A percentile compares a stretch with the other conserved stretches of the same genome.
These are phyloP conservation scores for Oryza officinalis DNA, from an alignment of 176 grass and related monocot genomes.

Conservation along the genomic window DNA sequence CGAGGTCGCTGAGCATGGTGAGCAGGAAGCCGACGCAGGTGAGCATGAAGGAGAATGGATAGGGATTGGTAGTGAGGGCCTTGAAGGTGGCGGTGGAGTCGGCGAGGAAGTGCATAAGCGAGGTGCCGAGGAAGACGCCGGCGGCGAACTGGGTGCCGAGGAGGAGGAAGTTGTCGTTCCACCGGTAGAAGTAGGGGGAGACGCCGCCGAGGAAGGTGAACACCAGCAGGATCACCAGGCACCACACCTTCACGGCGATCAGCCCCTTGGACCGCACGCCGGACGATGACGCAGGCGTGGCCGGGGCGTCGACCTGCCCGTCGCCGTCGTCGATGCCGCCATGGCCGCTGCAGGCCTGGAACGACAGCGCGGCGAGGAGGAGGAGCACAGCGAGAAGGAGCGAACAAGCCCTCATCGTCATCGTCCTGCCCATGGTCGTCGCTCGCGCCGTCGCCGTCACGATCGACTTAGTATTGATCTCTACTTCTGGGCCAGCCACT, in stretches of 20 bases:
- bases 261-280: constrained; percentile 37
- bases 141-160: constrained; percentile 87
- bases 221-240: constrained; percentile 75
- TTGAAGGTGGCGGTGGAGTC: constrained; percentile 49
- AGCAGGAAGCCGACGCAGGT: constrained; percentile 65
- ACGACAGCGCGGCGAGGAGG: constrained; percentile 19
- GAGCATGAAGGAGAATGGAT: constrained; percentile 88
- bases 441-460: not conserved
- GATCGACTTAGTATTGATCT: not conserved
- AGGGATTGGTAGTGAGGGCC: constrained; percentile 39
- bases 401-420: not conserved
- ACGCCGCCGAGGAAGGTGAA: constrained; percentile 71
- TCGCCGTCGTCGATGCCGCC: constrained; percentile 32
- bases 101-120: constrained; percentile 82
- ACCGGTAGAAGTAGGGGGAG: constrained; percentile 83
- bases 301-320: not conserved
- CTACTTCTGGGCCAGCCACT: not conserved
- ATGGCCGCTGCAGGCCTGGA: constrained; percentile 31
- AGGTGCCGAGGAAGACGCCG: constrained; percentile 71
- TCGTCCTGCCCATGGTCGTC: not conserved
- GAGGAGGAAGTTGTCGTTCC: constrained; percentile 81
- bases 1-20: constrained; percentile 74
- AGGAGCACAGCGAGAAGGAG: constrained; percentile 26
- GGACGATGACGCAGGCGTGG: not conserved
- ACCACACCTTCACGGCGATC: constrained; percentile 72